These are phyloP conservation scores for Wickerhamiella alocasiicola DNA, from an alignment of 805 yeast species.

Conservation along the genomic window DNA sequence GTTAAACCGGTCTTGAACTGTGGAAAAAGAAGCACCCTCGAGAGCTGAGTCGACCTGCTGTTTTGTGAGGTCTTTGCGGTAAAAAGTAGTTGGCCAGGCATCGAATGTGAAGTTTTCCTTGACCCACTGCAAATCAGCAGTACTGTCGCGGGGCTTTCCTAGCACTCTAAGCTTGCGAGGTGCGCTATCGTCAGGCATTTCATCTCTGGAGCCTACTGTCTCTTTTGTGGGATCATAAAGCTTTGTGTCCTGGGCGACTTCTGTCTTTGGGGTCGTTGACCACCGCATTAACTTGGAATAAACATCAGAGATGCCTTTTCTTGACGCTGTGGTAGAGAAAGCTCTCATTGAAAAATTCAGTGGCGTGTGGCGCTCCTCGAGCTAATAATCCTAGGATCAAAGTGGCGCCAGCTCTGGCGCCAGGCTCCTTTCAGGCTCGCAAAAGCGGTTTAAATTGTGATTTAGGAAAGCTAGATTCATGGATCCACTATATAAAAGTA, in stretches of 20 bases:
- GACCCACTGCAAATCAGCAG: conserved; percentile 4
- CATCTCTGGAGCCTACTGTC: conserved; percentile 10
- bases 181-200: conserved; percentile 16
- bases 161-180: conserved; percentile 19
- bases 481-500: too few species aligned
- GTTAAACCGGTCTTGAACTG: conserved; percentile 39
- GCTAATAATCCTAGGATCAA: background rate
- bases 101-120: conserved; percentile 14
- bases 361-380: background rate
- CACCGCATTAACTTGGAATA: conserved; percentile 9
- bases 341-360: background rate
- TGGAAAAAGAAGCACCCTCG: conserved; percentile 19
- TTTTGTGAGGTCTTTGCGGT: conserved; percentile 17
- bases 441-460: too few species aligned
- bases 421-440: too few species aligned
- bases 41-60: conserved; percentile 15
- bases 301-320: conserved; percentile 7
- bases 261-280: conserved; percentile 8
- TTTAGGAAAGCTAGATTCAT: too few species aligned
- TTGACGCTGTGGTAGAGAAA: background rate
- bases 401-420: too few species aligned
- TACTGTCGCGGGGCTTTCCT: conserved; percentile 16
- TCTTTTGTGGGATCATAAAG: conserved; percentile 21
- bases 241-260: background rate
- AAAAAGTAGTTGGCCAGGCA: conserved; percentile 25